Percentiles rank a stretch among this genome's conserved stretches.
phyloP scores from a whole-genome alignment of 805 yeast species.

The Tanozyma kutaoensis region DNA sequence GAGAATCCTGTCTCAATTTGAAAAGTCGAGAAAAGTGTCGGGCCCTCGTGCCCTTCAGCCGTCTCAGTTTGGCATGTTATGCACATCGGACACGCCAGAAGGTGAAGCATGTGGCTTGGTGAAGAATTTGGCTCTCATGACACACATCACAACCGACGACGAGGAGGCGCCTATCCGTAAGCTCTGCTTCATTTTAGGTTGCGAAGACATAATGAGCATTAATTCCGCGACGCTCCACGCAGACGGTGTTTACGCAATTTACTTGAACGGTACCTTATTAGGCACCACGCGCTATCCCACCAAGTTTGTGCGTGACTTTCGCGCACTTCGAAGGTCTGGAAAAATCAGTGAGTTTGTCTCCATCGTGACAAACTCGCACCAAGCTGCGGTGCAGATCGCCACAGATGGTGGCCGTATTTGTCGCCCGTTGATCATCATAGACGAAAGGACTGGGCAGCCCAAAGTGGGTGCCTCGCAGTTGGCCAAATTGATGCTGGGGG shows the following conservation, averaged over 20 bases:
- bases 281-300: conserved; percentile 84
- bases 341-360: conserved; percentile 84
- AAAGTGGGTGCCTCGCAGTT: conserved; percentile 66
- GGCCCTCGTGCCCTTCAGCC: conserved; percentile 99
- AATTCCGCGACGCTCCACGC: conserved; percentile 78
- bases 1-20: conserved; percentile 96
- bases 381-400: conserved; percentile 89
- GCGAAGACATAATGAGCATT: conserved; percentile 68
- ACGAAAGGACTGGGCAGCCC: conserved; percentile 40
- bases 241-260: conserved; percentile 69
- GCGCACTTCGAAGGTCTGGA: conserved; percentile 73
- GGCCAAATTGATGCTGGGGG: conserved; percentile 45
- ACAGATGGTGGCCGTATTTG: conserved; percentile 99
- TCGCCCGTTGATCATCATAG: conserved; percentile 87
- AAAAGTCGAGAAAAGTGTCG: conserved; percentile 92
- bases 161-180: conserved; percentile 81
- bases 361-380: conserved; percentile 81
- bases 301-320: conserved; percentile 67
- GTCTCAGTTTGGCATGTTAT: conserved; percentile 97
- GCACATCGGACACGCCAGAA: conserved; percentile 98
- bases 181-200: conserved; percentile 73
- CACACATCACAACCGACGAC: conserved; percentile 96
- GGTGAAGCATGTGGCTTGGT: conserved; percentile 99
- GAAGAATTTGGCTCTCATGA: conserved; percentile 93
- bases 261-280: conserved; percentile 85